Percentiles rank a stretch among this genome's conserved stretches.
phyloP scores from a whole-genome alignment of 148 eudicot species.

The Euryodendron excelsum region DNA sequence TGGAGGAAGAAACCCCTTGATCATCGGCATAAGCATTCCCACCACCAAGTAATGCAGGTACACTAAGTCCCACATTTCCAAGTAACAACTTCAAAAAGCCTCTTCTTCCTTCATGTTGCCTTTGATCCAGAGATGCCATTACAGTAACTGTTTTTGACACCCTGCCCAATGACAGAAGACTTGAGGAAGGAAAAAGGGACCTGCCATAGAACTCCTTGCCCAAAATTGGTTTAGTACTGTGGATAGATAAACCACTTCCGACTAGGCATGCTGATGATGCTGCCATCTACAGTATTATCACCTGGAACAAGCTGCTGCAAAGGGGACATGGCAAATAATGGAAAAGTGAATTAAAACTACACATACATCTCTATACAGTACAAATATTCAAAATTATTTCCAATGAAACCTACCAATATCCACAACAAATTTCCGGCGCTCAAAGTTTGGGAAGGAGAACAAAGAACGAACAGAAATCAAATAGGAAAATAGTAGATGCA shows the following conservation, averaged over 20 bases:
- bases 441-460: not conserved
- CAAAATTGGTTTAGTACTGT: conserved; percentile 30
- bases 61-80: conserved; percentile 67
- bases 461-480: not conserved
- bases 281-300: conserved; percentile 38
- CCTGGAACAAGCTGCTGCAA: not conserved
- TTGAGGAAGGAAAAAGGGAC: conserved; percentile 35
- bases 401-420: not conserved
- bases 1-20: conserved; percentile 91
- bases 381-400: not conserved
- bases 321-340: not conserved
- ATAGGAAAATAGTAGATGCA: not conserved
- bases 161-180: conserved; percentile 33
- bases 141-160: conserved; percentile 42
- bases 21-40: conserved; percentile 90
- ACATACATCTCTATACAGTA: not conserved
- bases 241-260: conserved; percentile 45
- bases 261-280: conserved; percentile 56
- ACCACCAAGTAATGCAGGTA: conserved; percentile 46
- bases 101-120: conserved; percentile 64
- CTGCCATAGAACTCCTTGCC: conserved; percentile 45
- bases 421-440: not conserved
- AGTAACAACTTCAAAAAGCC: conserved; percentile 71
- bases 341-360: not conserved
- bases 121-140: conserved; percentile 56